Evolutionary conservation across 1,284 basidiomycete genomes (phyloP).

Genomic region (Amylostereum areolatum): DNA sequence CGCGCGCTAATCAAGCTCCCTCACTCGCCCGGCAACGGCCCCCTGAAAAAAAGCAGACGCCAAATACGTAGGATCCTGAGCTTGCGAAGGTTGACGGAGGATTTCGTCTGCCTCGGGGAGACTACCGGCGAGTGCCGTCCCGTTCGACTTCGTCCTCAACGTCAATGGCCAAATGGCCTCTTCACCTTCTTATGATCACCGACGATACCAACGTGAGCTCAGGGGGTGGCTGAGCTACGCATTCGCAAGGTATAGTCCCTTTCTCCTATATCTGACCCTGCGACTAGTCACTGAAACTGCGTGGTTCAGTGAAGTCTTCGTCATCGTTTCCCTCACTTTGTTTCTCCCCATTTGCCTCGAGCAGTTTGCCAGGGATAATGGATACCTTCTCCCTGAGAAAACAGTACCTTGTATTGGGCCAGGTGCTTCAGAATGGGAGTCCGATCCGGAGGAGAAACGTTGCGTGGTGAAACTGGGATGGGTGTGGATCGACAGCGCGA

Average conservation of each 20-base stretch:
- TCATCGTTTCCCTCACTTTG: conserved; percentile 73
- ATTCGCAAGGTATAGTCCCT: conserved; percentile 55
- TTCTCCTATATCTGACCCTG: background rate
- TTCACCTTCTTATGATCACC: too few relatives aligned
- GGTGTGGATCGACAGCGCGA: conserved; percentile 81
- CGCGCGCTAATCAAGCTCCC: too few relatives aligned
- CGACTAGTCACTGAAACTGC: conserved; percentile 3
- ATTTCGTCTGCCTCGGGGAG: too few relatives aligned
- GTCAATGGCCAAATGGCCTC: too few relatives aligned
- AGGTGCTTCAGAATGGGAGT: conserved; percentile 11
- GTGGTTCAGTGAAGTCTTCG: conserved; percentile 66
- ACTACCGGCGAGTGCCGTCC: too few relatives aligned
- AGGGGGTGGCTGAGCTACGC: conserved; percentile 73
- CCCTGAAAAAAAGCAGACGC: too few relatives aligned
- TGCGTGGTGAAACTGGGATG: conserved; percentile 75
- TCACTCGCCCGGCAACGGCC: too few relatives aligned
- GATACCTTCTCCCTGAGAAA: conserved; percentile 60
- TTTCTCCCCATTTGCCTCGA: conserved; percentile 79
- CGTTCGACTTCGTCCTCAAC: too few relatives aligned
- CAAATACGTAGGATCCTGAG: too few relatives aligned
- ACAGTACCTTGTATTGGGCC: conserved; percentile 44
- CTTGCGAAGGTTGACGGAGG: too few relatives aligned
- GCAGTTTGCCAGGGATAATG: conserved; percentile 80
- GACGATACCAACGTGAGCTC: conserved; percentile 36
- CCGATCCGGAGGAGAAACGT: conserved; percentile 30